phyloP scores from a whole-genome alignment of 2,329 filamentous ascomycete species.

The Fusarium redolens region DNA sequence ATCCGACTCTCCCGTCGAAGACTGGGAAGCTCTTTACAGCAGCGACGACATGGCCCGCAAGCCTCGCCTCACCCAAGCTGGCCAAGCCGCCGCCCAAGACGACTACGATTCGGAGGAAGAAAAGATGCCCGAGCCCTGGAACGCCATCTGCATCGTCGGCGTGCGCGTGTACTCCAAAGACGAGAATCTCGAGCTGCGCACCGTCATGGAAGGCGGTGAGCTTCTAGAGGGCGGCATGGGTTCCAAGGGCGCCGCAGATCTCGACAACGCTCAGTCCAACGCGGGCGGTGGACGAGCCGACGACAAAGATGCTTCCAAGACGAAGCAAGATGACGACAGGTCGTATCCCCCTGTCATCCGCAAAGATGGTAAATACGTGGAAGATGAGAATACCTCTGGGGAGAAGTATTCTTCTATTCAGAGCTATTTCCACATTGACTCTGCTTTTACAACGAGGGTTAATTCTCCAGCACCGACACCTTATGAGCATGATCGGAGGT shows the following conservation, averaged over 20 bases:
- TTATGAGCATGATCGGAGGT: conserved; percentile 44
- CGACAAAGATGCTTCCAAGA: conserved; percentile 18
- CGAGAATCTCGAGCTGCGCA: conserved; percentile 62
- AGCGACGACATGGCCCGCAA: conserved; percentile 68
- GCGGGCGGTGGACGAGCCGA: conserved; percentile 59
- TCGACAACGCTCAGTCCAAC: conserved; percentile 68
- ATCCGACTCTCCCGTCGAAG: conserved; percentile 68
- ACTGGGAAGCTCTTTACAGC: conserved; percentile 70
- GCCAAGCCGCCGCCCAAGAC: conserved; percentile 49
- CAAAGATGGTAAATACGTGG: conserved; percentile 41
- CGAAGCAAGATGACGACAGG: conserved; percentile 7
- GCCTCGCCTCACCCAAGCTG: conserved; percentile 55
- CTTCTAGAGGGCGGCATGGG: conserved; percentile 67
- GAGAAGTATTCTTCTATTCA: conserved; percentile 42
- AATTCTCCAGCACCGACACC: conserved; percentile 50
- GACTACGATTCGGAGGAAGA: conserved; percentile 68
- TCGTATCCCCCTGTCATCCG: conserved; percentile 43
- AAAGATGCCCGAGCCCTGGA: conserved; percentile 68
- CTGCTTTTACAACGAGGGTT: conserved; percentile 43
- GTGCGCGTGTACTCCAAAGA: conserved; percentile 72
- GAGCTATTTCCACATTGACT: conserved; percentile 47
- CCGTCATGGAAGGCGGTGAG: conserved; percentile 67
- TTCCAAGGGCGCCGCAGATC: conserved; percentile 64
- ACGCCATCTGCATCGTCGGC: conserved; percentile 70
- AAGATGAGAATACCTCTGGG: conserved; percentile 26